Evolutionary conservation across 306 rosid genomes (phyloP).

Genomic region (Vicia villosa): DNA sequence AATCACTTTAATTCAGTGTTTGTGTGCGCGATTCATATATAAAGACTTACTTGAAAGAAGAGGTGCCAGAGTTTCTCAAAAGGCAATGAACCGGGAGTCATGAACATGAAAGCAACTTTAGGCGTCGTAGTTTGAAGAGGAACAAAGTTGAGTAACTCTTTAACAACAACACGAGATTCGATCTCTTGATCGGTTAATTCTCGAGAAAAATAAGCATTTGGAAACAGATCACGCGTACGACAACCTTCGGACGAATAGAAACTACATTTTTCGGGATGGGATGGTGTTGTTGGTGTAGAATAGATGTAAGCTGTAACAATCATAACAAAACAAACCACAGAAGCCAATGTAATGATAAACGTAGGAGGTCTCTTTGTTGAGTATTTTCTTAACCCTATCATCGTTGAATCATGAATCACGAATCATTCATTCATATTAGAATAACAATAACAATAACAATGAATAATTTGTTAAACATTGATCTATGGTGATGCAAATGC

Average conservation of each 20-base stretch:
- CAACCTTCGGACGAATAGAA: conserved; percentile 52
- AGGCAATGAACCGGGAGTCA: conserved; percentile 82
- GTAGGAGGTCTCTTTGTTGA: conserved; percentile 48
- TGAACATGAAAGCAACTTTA: conserved; percentile 83
- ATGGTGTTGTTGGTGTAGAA: conserved; percentile 35
- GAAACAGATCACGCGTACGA: conserved; percentile 16
- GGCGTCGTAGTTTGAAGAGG: conserved; percentile 53
- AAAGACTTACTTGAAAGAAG: conserved; percentile 70
- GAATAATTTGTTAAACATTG: not conserved
- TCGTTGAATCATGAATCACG: conserved; percentile 15
- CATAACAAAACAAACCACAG: conserved; percentile 47
- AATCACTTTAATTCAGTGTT: not conserved
- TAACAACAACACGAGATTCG: conserved; percentile 63
- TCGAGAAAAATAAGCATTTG: conserved; percentile 35
- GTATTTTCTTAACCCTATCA: conserved; percentile 52
- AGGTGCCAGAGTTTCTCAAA: conserved; percentile 87
- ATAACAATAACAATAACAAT: not conserved
- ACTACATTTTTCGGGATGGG: conserved; percentile 43
- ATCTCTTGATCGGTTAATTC: conserved; percentile 65
- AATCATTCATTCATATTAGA: not conserved
- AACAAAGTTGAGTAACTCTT: conserved; percentile 57
- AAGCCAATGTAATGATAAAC: conserved; percentile 49
- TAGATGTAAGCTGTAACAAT: conserved; percentile 47
- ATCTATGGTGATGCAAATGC: conserved; percentile 36
- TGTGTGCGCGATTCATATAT: not conserved